Evolutionary conservation across 352 stramenopile species (phyloP).

Genomic region (Aphanomyces euteiches): DNA sequence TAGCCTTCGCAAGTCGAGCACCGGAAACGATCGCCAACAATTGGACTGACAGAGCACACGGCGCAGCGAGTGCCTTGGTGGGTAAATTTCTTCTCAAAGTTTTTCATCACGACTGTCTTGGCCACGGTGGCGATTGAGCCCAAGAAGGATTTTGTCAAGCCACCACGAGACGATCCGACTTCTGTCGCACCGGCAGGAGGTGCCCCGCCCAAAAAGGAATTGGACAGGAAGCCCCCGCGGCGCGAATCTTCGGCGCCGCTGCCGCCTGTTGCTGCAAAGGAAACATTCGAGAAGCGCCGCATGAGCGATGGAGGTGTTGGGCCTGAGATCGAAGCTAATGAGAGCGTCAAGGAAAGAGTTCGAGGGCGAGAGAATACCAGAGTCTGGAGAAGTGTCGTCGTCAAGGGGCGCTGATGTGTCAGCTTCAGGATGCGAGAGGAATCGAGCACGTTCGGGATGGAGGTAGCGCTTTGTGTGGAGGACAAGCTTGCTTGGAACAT

Average conservation of each 20-base stretch:
- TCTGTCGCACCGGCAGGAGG: not conserved
- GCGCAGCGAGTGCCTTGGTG: conserved; percentile 76
- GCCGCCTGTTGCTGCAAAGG: conserved; percentile 12
- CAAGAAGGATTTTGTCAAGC: conserved; percentile 24
- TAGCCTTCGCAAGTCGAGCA: conserved; percentile 73
- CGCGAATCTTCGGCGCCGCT: not conserved
- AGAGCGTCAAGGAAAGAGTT: no score
- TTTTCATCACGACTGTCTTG: conserved; percentile 49
- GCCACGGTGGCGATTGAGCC: conserved; percentile 45
- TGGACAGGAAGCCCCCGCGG: conserved; percentile 25
- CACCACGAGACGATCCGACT: not conserved
- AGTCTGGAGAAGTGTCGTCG: not conserved
- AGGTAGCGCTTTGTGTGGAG: conserved; percentile 53
- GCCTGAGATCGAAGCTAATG: no score
- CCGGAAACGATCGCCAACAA: conserved; percentile 69
- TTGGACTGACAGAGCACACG: conserved; percentile 73
- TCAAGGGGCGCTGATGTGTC: not conserved
- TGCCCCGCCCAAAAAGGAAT: conserved; percentile 16
- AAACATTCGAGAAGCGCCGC: conserved; percentile 11
- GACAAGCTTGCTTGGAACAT: conserved; percentile 62
- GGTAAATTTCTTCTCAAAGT: conserved; percentile 47
- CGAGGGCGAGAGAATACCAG: no score
- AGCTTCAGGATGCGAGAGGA: conserved; percentile 15
- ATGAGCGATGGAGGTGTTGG: not conserved
- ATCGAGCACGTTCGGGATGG: conserved; percentile 27